phyloP scores from a whole-genome alignment of 805 yeast species.

The Kockiozyma suomiensis region DNA sequence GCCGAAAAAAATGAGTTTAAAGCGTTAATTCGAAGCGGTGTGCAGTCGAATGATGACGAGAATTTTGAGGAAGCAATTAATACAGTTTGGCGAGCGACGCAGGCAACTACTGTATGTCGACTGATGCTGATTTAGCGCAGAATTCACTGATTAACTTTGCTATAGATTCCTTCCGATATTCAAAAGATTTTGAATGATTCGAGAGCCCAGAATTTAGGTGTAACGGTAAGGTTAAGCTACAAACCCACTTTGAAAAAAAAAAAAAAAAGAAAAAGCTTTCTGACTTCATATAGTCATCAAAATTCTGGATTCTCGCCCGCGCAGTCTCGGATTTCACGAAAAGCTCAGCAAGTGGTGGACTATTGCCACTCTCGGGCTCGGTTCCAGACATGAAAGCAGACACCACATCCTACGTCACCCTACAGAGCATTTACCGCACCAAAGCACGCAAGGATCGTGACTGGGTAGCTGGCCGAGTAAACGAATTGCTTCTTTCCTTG shows the following conservation, averaged over 20 bases:
- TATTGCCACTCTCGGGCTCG: slow-evolving; percentile 70
- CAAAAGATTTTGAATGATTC: slow-evolving; percentile 25
- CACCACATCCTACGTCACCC: slow-evolving; percentile 59
- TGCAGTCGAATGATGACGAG: slow-evolving; percentile 47
- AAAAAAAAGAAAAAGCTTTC: background rate
- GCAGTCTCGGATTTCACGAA: slow-evolving; percentile 58
- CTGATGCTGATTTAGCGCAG: background rate
- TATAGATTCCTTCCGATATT: slow-evolving; percentile 30
- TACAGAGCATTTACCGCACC: slow-evolving; percentile 60
- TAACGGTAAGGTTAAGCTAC: slow-evolving; percentile 15
- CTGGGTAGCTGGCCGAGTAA: slow-evolving; percentile 46
- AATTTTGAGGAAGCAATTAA: slow-evolving; percentile 58
- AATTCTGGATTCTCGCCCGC: slow-evolving; percentile 64
- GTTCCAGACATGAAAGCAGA: slow-evolving; percentile 89
- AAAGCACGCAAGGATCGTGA: slow-evolving; percentile 57
- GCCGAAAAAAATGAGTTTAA: slow-evolving; percentile 47
- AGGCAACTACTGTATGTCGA: slow-evolving; percentile 40
- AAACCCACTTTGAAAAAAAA: background rate
- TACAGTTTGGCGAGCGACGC: slow-evolving; percentile 50
- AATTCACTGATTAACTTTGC: background rate
- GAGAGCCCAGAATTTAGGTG: slow-evolving; percentile 18
- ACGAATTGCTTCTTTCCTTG: slow-evolving; percentile 37
- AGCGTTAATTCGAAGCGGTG: slow-evolving; percentile 46
- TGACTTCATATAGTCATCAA: slow-evolving; percentile 20
- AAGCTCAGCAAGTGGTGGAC: slow-evolving; percentile 37